These are phyloP conservation scores for Amyloporia xantha DNA, from an alignment of 768 basidiomycete species.

Conservation along the genomic window DNA sequence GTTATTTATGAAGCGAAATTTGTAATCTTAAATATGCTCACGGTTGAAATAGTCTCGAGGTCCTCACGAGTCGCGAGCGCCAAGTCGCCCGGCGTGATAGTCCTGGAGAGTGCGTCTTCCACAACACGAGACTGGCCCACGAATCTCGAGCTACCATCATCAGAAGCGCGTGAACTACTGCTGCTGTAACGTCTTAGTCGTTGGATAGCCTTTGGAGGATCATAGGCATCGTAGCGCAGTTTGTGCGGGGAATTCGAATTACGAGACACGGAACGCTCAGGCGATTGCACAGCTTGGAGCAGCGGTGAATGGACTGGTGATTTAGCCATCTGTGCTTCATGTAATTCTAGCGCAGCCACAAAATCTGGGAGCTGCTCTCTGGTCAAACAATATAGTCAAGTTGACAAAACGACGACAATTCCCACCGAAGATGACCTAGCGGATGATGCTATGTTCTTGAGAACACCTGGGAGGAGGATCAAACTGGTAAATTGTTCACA, in stretches of 20 bases:
- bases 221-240: constrained; percentile 68
- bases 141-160: constrained; percentile 28
- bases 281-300: constrained; percentile 7
- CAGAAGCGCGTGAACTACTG: constrained; percentile 32
- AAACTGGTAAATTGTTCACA: constrained; percentile 62
- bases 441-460: constrained; percentile 41
- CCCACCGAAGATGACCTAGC: constrained; percentile 53
- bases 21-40: no score
- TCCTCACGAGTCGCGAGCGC: constrained; percentile 32
- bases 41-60: constrained; percentile 24
- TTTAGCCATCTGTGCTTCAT: constrained; percentile 7
- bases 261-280: constrained; percentile 15
- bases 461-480: constrained; percentile 34
- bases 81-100: constrained; percentile 39
- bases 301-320: constrained; percentile 4
- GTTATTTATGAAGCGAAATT: no score
- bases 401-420: constrained; percentile 3
- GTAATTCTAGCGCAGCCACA: constrained; percentile 39
- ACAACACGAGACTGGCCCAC: constrained; percentile 16
- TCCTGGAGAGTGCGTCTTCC: constrained; percentile 20
- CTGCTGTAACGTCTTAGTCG: constrained; percentile 34
- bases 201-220: constrained; percentile 46
- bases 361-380: constrained; percentile 64
- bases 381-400: constrained; percentile 4
- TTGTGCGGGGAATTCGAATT: constrained; percentile 33